phyloP scores from a whole-genome alignment of 768 basidiomycete species.

The Gelatoporia subvermispora region DNA sequence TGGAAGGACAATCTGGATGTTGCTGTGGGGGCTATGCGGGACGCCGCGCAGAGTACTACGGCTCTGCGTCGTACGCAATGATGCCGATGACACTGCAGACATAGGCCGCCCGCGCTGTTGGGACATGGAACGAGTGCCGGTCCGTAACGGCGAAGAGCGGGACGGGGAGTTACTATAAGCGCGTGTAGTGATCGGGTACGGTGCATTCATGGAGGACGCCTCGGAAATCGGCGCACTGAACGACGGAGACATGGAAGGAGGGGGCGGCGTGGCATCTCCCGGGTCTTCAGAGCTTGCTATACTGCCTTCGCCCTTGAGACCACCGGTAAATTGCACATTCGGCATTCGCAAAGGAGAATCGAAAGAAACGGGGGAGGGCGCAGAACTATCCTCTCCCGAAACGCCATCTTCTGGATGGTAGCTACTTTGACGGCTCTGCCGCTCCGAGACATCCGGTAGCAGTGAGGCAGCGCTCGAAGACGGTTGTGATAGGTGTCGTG shows the following conservation, averaged over 20 bases:
- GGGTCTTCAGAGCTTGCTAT: constrained; percentile 5
- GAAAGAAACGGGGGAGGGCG: constrained; percentile 4
- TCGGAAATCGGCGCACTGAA: constrained; percentile 13
- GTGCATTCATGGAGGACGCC: constrained; percentile 10
- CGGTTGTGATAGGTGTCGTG: neutral
- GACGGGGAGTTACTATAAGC: too few relatives aligned
- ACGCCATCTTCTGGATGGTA: constrained; percentile 13
- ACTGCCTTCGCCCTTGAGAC: constrained; percentile 13
- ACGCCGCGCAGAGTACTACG: constrained; percentile 43
- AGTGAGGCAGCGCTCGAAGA: constrained; percentile 19
- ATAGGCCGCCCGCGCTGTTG: constrained; percentile 29
- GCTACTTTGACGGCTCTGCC: constrained; percentile 12
- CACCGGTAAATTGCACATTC: constrained; percentile 13
- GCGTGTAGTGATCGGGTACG: too few relatives aligned
- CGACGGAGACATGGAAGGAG: constrained; percentile 7
- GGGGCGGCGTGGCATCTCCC: constrained; percentile 3
- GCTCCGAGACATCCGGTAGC: constrained; percentile 9
- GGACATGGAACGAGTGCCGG: constrained; percentile 7
- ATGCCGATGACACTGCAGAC: constrained; percentile 35
- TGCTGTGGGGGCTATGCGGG: constrained; percentile 58
- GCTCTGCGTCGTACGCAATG: constrained; percentile 25
- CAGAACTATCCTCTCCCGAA: constrained; percentile 13
- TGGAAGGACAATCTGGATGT: constrained; percentile 65
- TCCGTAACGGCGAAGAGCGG: constrained; percentile 11
- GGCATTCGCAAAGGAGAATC: constrained; percentile 9